phyloP scores from a whole-genome alignment of 352 stramenopile species.

The Pythium monospermum region DNA sequence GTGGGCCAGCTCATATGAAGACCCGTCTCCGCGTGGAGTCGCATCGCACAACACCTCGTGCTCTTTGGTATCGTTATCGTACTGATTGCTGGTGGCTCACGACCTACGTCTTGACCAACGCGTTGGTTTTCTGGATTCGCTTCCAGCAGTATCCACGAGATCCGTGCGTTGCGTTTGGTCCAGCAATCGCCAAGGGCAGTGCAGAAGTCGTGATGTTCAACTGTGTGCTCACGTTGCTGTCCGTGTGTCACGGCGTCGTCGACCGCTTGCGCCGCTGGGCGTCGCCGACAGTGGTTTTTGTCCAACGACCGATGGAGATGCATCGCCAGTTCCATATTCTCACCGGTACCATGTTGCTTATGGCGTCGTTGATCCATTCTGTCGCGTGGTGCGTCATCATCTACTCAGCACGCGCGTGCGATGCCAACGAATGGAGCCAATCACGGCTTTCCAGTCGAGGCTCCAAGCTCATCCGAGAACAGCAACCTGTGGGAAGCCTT shows the following conservation, averaged over 20 bases:
- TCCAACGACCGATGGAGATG: conserved; percentile 25
- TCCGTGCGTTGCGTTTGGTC: conserved; percentile 19
- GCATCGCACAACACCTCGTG: too few species aligned
- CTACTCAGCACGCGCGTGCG: conserved; percentile 10
- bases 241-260: conserved; percentile 29
- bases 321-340: conserved; percentile 36
- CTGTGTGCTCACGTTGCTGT: conserved; percentile 23
- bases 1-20: too few species aligned
- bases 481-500: conserved; percentile 7
- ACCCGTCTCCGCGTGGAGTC: too few species aligned
- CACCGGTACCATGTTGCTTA: conserved; percentile 21
- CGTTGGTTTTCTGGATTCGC: conserved; percentile 19
- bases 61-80: conserved; percentile 16
- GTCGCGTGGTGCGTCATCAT: conserved; percentile 31
- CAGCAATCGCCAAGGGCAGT: conserved; percentile 35
- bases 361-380: conserved; percentile 30
- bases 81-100: conserved; percentile 21
- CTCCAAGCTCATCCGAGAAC: conserved; percentile 16
- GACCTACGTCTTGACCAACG: conserved; percentile 27
- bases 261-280: conserved; percentile 14
- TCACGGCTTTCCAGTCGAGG: conserved; percentile 19
- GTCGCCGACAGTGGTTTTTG: background rate
- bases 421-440: conserved; percentile 12
- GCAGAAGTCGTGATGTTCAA: conserved; percentile 42
- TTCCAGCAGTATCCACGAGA: conserved; percentile 26